Percentiles rank a stretch among this genome's conserved stretches.
phyloP scores from a whole-genome alignment of 495 filamentous ascomycete genomes.

The Penicillium desertorum region DNA sequence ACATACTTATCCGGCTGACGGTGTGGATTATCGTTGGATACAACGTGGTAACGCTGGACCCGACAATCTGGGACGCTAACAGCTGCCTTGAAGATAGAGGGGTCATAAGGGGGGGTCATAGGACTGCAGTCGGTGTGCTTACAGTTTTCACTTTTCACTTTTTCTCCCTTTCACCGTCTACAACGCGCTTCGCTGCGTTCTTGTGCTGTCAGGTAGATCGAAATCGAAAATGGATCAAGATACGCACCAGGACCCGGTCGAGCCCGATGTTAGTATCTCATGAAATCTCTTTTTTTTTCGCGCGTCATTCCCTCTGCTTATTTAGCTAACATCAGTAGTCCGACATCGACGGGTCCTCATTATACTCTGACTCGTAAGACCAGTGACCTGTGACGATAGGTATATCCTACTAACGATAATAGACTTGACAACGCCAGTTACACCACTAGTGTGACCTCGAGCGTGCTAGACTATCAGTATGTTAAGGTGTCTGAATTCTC shows the following conservation, averaged over 20 bases:
- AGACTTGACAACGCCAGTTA: constrained; percentile 34
- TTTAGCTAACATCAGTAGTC: constrained; percentile 19
- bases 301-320: neutral
- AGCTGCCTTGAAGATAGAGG: constrained; percentile 22
- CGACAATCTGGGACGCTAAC: constrained; percentile 23
- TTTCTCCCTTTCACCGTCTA: constrained; percentile 3
- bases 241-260: constrained; percentile 22
- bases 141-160: constrained; percentile 15
- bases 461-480: constrained; percentile 45
- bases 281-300: neutral
- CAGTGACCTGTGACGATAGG: neutral
- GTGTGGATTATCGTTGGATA: constrained; percentile 3
- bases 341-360: constrained; percentile 31
- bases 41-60: constrained; percentile 11
- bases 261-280: constrained; percentile 34
- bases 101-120: constrained; percentile 19
- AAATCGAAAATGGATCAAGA: constrained; percentile 13
- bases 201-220: neutral
- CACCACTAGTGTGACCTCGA: constrained; percentile 42
- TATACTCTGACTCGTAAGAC: constrained; percentile 38
- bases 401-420: constrained; percentile 9
- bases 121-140: constrained; percentile 27
- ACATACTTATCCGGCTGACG: neutral
- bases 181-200: neutral
- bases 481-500: constrained; percentile 12